phyloP scores from a whole-genome alignment of 1,284 basidiomycete genomes.

The Irpex lacteus region DNA sequence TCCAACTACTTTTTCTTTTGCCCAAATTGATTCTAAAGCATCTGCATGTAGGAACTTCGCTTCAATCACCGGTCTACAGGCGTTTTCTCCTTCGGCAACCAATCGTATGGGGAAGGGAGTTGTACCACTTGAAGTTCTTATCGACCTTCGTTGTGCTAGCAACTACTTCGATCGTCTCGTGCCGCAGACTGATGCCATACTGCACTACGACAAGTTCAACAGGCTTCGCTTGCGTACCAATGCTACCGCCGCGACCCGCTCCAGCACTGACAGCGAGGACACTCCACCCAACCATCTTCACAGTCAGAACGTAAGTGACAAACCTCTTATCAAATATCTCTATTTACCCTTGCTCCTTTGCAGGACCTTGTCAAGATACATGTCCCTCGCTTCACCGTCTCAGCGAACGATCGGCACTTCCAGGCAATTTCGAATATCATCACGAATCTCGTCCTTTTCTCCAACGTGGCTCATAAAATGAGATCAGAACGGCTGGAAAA shows the following conservation, averaged over 20 bases:
- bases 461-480: constrained; percentile 81
- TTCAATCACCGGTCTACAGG: constrained; percentile 69
- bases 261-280: constrained; percentile 28
- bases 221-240: constrained; percentile 80
- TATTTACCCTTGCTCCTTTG: background rate
- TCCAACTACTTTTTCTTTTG: background rate
- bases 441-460: constrained; percentile 85
- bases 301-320: constrained; percentile 67
- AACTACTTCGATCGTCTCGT: constrained; percentile 87
- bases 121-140: constrained; percentile 87
- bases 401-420: constrained; percentile 86
- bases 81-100: constrained; percentile 72
- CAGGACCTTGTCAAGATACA: constrained; percentile 82
- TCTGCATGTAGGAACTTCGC: constrained; percentile 25
- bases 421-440: constrained; percentile 86
- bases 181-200: constrained; percentile 82
- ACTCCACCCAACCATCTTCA: constrained; percentile 65
- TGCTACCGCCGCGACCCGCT: constrained; percentile 45
- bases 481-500: constrained; percentile 80
- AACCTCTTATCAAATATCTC: constrained; percentile 3
- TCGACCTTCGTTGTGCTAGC: constrained; percentile 82
- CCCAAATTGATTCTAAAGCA: background rate
- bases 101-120: constrained; percentile 41
- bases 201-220: constrained; percentile 96
- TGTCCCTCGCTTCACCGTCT: constrained; percentile 87